Evolutionary conservation across 352 stramenopile species (phyloP).

Genomic region (Pythium rhizo-oryzae): DNA sequence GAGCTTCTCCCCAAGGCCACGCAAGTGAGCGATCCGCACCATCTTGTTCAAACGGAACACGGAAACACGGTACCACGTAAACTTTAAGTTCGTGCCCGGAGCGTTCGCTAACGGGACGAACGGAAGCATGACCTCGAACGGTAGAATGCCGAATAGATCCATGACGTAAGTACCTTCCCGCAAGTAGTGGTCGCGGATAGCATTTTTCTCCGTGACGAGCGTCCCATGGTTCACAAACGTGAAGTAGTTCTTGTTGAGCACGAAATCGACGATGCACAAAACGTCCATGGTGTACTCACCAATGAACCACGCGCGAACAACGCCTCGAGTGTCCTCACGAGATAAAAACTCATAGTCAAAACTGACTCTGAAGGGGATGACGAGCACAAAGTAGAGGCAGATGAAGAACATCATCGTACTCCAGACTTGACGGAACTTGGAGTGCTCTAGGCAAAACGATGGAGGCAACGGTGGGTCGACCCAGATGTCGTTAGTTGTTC

Average conservation of each 20-base stretch:
- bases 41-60: slow-evolving; percentile 61
- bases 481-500: slow-evolving; percentile 31
- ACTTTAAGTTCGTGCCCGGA: slow-evolving; percentile 14
- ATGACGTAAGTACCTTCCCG: slow-evolving; percentile 44
- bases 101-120: slow-evolving; percentile 34
- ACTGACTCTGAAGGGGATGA: slow-evolving; percentile 41
- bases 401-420: slow-evolving; percentile 35
- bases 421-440: slow-evolving; percentile 33
- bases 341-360: slow-evolving; percentile 36
- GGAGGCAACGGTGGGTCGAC: slow-evolving; percentile 29
- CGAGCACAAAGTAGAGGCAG: slow-evolving; percentile 37
- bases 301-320: slow-evolving; percentile 34
- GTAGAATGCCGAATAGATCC: slow-evolving; percentile 49
- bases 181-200: slow-evolving; percentile 52
- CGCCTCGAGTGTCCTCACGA: neutral
- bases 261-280: slow-evolving; percentile 37
- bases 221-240: slow-evolving; percentile 49
- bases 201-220: slow-evolving; percentile 37
- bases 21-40: slow-evolving; percentile 54
- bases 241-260: slow-evolving; percentile 45
- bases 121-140: slow-evolving; percentile 48
- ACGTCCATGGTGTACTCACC: slow-evolving; percentile 60
- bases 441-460: slow-evolving; percentile 33
- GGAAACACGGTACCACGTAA: slow-evolving; percentile 51
- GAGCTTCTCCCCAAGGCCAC: slow-evolving; percentile 51